Conservation (phyloP, 345 rosid species). For the Linum lewisii region DNA sequence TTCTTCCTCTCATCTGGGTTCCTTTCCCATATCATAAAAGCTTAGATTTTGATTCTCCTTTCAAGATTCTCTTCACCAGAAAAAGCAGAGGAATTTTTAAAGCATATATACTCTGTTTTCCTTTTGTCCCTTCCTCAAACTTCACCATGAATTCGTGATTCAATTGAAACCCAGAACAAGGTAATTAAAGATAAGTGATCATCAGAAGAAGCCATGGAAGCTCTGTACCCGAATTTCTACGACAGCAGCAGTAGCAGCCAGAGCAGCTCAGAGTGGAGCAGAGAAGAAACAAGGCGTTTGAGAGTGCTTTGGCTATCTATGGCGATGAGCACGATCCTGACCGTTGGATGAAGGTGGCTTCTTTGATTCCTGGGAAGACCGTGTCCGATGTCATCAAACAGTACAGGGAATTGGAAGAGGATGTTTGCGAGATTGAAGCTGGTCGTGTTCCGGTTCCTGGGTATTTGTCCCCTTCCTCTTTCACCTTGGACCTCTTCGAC, state of each 20-base stretch:
- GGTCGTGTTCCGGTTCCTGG: conserved; percentile 71
- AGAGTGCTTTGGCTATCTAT: conserved; percentile 63
- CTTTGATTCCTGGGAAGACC: conserved; percentile 63
- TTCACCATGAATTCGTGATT: neutral
- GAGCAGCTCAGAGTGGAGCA: conserved; percentile 46
- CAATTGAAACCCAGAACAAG: neutral
- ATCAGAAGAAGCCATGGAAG: conserved; percentile 35
- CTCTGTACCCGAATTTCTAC: conserved; percentile 35
- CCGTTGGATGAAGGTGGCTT: conserved; percentile 61
- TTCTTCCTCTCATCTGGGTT: too few species aligned
- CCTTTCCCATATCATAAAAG: too few species aligned
- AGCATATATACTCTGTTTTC: too few species aligned
- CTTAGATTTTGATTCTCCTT: neutral
- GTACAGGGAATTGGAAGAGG: conserved; percentile 61
- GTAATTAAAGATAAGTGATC: neutral
- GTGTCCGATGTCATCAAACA: conserved; percentile 58
- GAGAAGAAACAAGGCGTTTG: conserved; percentile 75
- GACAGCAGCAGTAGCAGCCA: neutral
- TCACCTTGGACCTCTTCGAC: conserved; percentile 27
- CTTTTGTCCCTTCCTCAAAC: neutral
- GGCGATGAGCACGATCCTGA: conserved; percentile 52
- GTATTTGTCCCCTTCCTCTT: conserved; percentile 34
- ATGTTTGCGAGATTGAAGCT: conserved; percentile 59
- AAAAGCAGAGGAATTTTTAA: neutral
- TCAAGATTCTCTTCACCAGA: neutral